Base-by-base conservation (phyloP, 768 basidiomycete species). In the Lactifluus hygrophoroides region DNA sequence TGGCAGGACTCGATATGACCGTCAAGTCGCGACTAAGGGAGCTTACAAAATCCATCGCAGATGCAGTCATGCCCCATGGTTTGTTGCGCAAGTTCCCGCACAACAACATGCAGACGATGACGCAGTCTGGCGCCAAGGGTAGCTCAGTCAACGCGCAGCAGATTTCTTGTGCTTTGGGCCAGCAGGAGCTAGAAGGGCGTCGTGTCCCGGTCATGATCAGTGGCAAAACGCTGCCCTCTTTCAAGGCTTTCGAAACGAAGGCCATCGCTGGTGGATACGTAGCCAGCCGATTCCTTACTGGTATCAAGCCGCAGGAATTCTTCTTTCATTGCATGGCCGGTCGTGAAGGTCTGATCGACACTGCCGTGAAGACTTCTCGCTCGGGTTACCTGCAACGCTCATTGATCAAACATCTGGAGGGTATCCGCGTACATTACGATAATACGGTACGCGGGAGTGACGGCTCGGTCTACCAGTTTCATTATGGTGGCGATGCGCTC, bases 241-340 rank as follows among this genome's bases (percentile, higher is more conserved):
- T 98, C 84, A 87, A 88, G 67, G 77, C 94, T 0, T 98, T 97
- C 73, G 96, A 98, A 73, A 97, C 96, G n/a, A 88, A 86, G 60
- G 94, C 96, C 5, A 92, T 97, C 61, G 95, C 96, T 13, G 96
- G 96, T 67, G 96, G 96, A 8, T 99, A 95, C 70, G 90, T 99
- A 46, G 94, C 91, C 14, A 96, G 95, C 70, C 92, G 96, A 35
- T 99, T 99, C 80, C 81, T 99, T 76, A 98, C 96, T 7, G 96
- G 96, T 54, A 85, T 99, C 70, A 90, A 88, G 66, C 96, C 96
- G 0, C 96, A 99, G 70, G 96, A 99, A 71, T 99, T 97, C 74
- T 99, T 96, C 76, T 99, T 99, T 80, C 96, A 99, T 74, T 98
- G 96, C 69, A 99, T 99, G 96, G 96, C 96, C 57, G 96, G 96